Evolutionary conservation across 2,329 filamentous ascomycete genomes (phyloP).

Genomic region (Zymoseptoria ardabiliae): DNA sequence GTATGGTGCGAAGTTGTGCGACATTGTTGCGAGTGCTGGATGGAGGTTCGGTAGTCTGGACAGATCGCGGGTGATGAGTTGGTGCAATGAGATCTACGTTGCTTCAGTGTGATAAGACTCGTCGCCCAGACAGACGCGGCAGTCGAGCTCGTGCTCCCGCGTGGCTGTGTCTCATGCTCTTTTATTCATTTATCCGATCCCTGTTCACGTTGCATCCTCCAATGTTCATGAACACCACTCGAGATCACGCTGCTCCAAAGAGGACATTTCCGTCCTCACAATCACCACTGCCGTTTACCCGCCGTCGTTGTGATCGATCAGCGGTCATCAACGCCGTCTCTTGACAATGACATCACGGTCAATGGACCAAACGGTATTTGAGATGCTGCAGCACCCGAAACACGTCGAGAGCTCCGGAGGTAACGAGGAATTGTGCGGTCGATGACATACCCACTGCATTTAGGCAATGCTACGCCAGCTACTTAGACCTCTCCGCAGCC

Average conservation of each 20-base stretch:
- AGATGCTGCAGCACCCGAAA: not conserved
- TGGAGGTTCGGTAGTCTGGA: not conserved
- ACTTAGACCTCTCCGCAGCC: not conserved
- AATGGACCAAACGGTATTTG: not conserved
- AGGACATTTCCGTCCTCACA: not conserved
- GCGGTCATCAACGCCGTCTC: not conserved
- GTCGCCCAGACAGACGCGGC: too few relatives aligned
- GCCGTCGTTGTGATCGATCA: not conserved
- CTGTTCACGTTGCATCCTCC: too few relatives aligned
- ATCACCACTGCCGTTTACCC: not conserved
- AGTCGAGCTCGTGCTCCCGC: too few relatives aligned
- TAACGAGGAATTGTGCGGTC: not conserved
- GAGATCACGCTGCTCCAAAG: not conserved
- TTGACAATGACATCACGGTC: not conserved
- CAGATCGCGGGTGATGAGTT: not conserved
- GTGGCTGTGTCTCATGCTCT: too few relatives aligned
- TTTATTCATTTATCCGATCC: too few relatives aligned
- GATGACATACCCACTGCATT: not conserved
- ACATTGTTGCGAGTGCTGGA: slow-evolving; percentile 19
- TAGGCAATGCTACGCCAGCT: not conserved
- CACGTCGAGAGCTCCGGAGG: not conserved
- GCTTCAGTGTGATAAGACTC: not conserved
- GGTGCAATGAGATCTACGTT: not conserved
- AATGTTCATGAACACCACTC: too few relatives aligned
- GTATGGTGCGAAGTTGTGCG: slow-evolving; percentile 94